These are phyloP conservation scores for Osmanthus fragrans DNA, from an alignment of 257 asterid genomes.

Conservation along the genomic window DNA sequence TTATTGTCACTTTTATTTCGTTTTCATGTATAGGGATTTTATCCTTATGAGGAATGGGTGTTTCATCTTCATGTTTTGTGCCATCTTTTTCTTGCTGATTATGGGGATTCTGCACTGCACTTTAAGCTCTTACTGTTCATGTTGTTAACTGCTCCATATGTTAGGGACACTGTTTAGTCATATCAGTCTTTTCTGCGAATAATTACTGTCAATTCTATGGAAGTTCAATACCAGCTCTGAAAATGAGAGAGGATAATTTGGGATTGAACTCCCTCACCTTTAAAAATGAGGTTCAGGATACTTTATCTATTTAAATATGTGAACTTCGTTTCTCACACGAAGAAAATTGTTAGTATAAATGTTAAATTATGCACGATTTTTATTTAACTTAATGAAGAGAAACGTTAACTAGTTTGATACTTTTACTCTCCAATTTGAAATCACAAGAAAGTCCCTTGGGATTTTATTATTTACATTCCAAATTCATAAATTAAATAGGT, in stretches of 20 bases:
- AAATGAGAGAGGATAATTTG: too few species aligned
- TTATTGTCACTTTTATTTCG: constrained; percentile 9
- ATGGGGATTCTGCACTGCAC: constrained; percentile 17
- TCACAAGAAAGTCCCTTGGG: background rate
- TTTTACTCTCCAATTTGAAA: background rate
- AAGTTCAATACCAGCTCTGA: background rate
- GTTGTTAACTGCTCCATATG: constrained; percentile 34
- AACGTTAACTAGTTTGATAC: background rate
- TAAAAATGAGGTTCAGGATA: too few species aligned
- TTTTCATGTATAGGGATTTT: constrained; percentile 23
- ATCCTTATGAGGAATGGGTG: constrained; percentile 19
- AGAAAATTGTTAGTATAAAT: background rate
- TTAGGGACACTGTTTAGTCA: background rate
- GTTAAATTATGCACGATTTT: background rate
- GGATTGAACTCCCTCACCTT: too few species aligned
- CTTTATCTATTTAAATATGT: too few species aligned
- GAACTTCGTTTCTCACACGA: too few species aligned
- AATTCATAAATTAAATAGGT: too few species aligned
- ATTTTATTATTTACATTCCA: too few species aligned
- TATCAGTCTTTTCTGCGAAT: background rate
- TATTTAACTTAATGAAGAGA: background rate
- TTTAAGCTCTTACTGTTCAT: constrained; percentile 33
- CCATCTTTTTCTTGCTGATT: constrained; percentile 23
- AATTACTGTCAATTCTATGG: background rate
- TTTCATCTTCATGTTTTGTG: background rate